phyloP scores from a whole-genome alignment of 805 yeast genomes.

The Metschnikowia similis region DNA sequence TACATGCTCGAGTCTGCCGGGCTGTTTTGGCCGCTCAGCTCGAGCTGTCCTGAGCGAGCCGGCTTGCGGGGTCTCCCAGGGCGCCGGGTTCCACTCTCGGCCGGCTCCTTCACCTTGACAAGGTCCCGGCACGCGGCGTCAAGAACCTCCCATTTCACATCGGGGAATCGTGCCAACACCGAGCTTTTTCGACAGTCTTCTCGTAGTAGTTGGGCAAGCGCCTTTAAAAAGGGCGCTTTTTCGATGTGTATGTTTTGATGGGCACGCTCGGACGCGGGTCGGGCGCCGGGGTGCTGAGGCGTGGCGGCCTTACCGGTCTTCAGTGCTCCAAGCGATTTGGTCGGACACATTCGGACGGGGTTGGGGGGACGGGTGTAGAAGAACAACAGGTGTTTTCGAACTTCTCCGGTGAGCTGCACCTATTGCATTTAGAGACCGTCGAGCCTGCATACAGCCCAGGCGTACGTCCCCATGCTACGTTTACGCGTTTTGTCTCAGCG shows the following conservation, averaged over 20 bases:
- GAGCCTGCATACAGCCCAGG: constrained; percentile 1
- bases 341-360: neutral
- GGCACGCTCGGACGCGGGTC: neutral
- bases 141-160: constrained; percentile 7
- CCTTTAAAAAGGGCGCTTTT: neutral
- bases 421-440: constrained; percentile 2
- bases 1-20: neutral
- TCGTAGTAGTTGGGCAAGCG: constrained; percentile 1
- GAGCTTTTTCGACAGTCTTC: constrained; percentile 7
- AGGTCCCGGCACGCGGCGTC: neutral
- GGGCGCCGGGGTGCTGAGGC: neutral
- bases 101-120: neutral
- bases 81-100: neutral
- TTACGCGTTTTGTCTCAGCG: constrained; percentile 1
- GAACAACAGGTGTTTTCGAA: neutral
- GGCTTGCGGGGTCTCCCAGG: constrained; percentile 1
- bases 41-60: neutral
- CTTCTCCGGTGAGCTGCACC: constrained; percentile 4
- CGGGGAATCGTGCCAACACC: constrained; percentile 2
- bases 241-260: neutral
- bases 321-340: neutral
- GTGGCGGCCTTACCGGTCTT: neutral
- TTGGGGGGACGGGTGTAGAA: neutral
- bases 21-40: neutral
- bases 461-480: constrained; percentile 3